Evolutionary conservation across 768 basidiomycete genomes (phyloP).

Genomic region (Glaciozyma antarctica): DNA sequence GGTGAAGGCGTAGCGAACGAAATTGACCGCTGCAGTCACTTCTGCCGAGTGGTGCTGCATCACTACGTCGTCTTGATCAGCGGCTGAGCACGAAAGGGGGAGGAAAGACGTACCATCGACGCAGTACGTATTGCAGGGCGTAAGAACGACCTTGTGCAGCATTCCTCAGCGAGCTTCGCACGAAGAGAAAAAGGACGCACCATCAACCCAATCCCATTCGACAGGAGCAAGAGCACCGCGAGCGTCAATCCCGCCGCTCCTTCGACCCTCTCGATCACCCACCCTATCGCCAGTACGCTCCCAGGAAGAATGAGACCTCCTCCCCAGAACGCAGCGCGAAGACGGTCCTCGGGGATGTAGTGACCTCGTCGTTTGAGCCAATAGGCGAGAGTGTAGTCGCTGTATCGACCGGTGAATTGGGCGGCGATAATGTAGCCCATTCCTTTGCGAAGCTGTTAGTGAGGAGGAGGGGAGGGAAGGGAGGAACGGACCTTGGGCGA

Average conservation of each 20-base stretch:
- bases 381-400: constrained; percentile 35
- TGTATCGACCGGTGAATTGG: constrained; percentile 36
- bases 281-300: constrained; percentile 35
- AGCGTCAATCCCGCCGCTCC: constrained; percentile 7
- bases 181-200: background rate
- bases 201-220: constrained; percentile 16
- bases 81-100: background rate
- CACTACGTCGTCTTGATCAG: background rate
- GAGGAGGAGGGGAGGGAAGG: background rate
- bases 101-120: constrained; percentile 3
- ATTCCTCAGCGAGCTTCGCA: background rate
- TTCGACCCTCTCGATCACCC: constrained; percentile 30
- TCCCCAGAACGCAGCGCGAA: constrained; percentile 36
- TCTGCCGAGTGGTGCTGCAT: constrained; percentile 11
- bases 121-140: constrained; percentile 9
- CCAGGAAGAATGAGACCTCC: constrained; percentile 36
- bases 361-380: constrained; percentile 38
- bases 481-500: constrained; percentile 34
- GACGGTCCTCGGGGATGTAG: constrained; percentile 39
- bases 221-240: constrained; percentile 1
- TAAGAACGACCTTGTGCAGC: background rate
- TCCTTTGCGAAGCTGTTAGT: background rate
- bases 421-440: constrained; percentile 39
- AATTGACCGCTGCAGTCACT: constrained; percentile 39
- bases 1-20: constrained; percentile 38